Base-by-base conservation (phyloP, 805 yeast species). In the Limtongozyma cylindracea region DNA sequence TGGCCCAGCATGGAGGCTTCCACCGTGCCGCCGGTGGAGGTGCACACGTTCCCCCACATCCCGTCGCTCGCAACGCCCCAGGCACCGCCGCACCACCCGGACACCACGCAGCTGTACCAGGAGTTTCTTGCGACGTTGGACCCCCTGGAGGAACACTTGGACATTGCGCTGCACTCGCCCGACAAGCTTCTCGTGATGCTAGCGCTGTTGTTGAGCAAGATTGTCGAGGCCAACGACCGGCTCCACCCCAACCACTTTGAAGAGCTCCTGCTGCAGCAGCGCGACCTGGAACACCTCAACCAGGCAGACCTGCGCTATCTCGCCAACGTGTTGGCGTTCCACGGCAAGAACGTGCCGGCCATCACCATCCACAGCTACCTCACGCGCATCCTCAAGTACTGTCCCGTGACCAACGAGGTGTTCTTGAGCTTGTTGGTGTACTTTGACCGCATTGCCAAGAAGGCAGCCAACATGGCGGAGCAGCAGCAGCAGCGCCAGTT, bases 351-450 rank as follows among this genome's bases (percentile, higher is more conserved):
- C 38, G 70, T 88, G 7, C 98, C 98, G 1, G 93, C 91, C n/a
- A 88, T 88, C 24, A 64, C 82, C 8, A 56, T 88, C 21, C 80
- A 78, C 35, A 88, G 91, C 11, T 88, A 88, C 40, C 55, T 88
- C 27, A 61, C 77, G 19, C 65, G 98, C 38, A 84, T 88, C 14
- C 61, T 84, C 40, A 84, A 84, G 45, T 88, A 88, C 47, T 88
- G 99, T 43, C 96, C 99, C 0, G 88, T 88, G n/a, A 82, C 98
- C 3, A 84, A 84, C 44, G 96, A 88, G 41, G 96, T 88, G 16
- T 88, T 82, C 43, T 49, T 88, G 21, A 70, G 93, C 18, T 47
- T 88, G 17, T 53, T 88, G 34, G 95, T 88, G 15, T 88, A 88
- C 43, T 80, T 88, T 47, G 99, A 88, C 45, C 53, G 96, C 29